These are phyloP conservation scores for Calocera viscosa DNA, from an alignment of 768 basidiomycete genomes.

Conservation along the genomic window DNA sequence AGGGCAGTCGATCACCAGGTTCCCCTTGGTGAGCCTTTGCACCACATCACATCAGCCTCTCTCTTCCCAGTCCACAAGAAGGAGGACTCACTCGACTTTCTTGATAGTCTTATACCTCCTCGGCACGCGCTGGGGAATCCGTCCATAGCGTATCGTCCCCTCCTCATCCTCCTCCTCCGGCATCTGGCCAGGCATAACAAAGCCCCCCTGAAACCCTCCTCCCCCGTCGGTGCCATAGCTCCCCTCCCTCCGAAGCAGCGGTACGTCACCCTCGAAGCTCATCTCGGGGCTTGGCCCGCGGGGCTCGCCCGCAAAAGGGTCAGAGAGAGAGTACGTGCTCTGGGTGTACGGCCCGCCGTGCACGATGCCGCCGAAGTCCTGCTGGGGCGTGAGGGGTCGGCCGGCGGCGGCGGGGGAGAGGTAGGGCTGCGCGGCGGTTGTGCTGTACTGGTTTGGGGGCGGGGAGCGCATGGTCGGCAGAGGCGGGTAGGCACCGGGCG, in stretches of 20 bases:
- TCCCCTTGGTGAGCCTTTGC: slow-evolving; percentile 74
- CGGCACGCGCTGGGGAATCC: slow-evolving; percentile 82
- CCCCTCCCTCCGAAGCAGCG: neutral
- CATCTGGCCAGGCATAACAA: neutral
- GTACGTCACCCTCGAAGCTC: neutral
- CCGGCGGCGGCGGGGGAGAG: slow-evolving; percentile 3
- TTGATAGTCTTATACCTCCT: slow-evolving; percentile 89
- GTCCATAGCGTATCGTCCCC: slow-evolving; percentile 51
- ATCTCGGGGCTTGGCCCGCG: neutral
- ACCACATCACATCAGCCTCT: neutral
- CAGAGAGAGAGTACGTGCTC: neutral
- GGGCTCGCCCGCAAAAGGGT: neutral
- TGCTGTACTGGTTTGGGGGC: neutral
- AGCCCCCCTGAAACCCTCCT: neutral
- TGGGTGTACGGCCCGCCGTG: slow-evolving; percentile 4
- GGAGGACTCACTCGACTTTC: slow-evolving; percentile 57
- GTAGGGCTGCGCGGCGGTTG: neutral
- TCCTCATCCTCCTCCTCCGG: slow-evolving; percentile 14
- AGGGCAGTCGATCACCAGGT: slow-evolving; percentile 79
- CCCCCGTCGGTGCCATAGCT: neutral
- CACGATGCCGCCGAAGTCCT: slow-evolving; percentile 7
- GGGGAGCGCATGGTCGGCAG: neutral
- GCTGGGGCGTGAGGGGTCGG: neutral
- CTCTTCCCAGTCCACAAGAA: neutral
- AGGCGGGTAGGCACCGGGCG: neutral